Conservation (phyloP, 2,329 filamentous ascomycete species). For the Camptophora hylomeconis region DNA sequence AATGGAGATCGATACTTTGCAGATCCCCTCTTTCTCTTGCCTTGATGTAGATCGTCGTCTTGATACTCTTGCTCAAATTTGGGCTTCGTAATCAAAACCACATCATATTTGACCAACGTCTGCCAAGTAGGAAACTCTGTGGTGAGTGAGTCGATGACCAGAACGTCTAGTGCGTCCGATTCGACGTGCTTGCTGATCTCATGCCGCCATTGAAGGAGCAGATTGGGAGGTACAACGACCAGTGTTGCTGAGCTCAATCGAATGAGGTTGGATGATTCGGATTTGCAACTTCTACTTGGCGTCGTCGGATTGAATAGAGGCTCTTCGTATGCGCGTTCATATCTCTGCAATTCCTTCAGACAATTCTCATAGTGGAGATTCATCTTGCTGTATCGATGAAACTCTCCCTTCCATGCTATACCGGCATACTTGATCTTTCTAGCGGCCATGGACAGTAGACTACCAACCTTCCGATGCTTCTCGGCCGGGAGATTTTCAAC, state of each 20-base stretch:
- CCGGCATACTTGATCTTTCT: slow-evolving; percentile 52
- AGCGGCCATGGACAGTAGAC: slow-evolving; percentile 64
- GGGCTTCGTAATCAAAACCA: slow-evolving; percentile 63
- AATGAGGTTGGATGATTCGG: slow-evolving; percentile 27
- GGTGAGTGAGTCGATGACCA: slow-evolving; percentile 45
- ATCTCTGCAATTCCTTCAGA: slow-evolving; percentile 41
- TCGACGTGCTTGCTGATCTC: slow-evolving; percentile 69
- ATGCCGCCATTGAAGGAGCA: slow-evolving; percentile 70
- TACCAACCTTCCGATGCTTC: slow-evolving; percentile 40
- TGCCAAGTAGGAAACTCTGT: slow-evolving; percentile 43
- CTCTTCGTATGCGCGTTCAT: slow-evolving; percentile 47
- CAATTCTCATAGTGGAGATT: slow-evolving; percentile 44
- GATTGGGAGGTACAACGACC: slow-evolving; percentile 69
- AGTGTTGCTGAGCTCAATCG: slow-evolving; percentile 58
- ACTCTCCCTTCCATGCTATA: slow-evolving; percentile 56
- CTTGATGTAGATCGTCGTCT: slow-evolving; percentile 36
- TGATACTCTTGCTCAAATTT: slow-evolving; percentile 58
- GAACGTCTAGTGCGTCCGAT: slow-evolving; percentile 44
- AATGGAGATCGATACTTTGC: slow-evolving; percentile 48
- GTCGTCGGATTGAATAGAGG: slow-evolving; percentile 29
- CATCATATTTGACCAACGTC: slow-evolving; percentile 54
- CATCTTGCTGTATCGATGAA: slow-evolving; percentile 38
- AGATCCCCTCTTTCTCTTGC: slow-evolving; percentile 30
- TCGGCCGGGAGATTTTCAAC: slow-evolving; percentile 28
- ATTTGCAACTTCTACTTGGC: slow-evolving; percentile 21